A percentile compares a stretch with the other conserved stretches of the same genome.
These are phyloP conservation scores for Diplotaxis tenuifolia DNA, from an alignment of 345 rosid genomes.

Conservation along the genomic window DNA sequence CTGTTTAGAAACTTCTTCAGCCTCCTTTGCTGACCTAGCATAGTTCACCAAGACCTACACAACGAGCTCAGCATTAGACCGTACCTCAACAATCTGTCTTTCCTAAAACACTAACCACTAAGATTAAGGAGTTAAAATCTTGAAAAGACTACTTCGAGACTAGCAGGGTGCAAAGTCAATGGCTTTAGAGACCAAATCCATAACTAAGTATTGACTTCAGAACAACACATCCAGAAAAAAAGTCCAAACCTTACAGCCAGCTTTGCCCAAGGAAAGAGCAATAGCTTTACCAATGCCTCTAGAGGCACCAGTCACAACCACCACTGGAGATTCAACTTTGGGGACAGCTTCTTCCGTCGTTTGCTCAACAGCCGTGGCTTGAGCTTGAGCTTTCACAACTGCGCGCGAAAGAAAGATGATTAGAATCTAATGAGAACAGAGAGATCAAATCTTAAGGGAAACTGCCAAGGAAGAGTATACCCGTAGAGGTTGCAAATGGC, in stretches of 20 bases:
- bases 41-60: conserved; percentile 86
- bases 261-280: conserved; percentile 89
- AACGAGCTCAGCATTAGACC: conserved; percentile 3
- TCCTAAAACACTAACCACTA: not conserved
- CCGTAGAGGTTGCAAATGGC: conserved; percentile 50
- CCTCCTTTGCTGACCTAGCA: conserved; percentile 90
- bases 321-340: conserved; percentile 77
- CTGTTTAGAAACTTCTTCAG: conserved; percentile 94
- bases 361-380: conserved; percentile 58
- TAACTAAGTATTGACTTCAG: not conserved
- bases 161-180: not conserved
- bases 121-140: not conserved
- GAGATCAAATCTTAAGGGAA: not conserved
- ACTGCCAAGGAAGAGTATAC: conserved; percentile 28
- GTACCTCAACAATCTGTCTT: not conserved
- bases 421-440: not conserved
- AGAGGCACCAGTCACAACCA: conserved; percentile 92
- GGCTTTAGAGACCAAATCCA: not conserved
- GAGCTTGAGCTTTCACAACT: conserved; percentile 76
- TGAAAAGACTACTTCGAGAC: not conserved
- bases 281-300: conserved; percentile 96
- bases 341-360: conserved; percentile 42
- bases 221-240: not conserved
- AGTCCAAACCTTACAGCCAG: conserved; percentile 60
- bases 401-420: conserved; percentile 8